These are phyloP conservation scores for Nothophoma quercina DNA, from an alignment of 2,329 filamentous ascomycete genomes.

Conservation along the genomic window DNA sequence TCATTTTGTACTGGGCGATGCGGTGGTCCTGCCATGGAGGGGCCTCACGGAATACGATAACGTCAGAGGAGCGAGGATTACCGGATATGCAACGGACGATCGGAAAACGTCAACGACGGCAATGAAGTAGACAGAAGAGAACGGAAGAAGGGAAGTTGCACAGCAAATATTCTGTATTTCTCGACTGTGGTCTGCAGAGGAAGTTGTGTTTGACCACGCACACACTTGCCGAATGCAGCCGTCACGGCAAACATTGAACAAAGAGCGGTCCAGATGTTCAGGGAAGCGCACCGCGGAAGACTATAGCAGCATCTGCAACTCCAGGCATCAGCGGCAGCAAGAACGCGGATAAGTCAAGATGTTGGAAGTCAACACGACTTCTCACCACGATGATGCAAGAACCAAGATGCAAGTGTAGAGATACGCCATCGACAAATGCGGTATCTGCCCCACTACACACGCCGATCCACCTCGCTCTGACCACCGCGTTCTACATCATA, in stretches of 20 bases:
- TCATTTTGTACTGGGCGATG: conserved; percentile 22
- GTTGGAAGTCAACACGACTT: neutral
- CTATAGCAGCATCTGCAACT: neutral
- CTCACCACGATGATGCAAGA: neutral
- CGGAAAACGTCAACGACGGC: conserved; percentile 11
- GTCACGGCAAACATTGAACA: conserved; percentile 6
- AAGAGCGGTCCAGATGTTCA: neutral
- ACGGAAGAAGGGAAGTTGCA: neutral
- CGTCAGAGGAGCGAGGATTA: conserved; percentile 18
- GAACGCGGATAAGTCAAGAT: neutral
- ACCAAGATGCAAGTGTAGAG: neutral
- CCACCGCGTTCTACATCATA: conserved; percentile 19
- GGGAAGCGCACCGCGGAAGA: neutral
- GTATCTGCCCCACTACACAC: neutral
- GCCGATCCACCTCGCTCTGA: conserved; percentile 2
- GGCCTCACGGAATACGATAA: conserved; percentile 16
- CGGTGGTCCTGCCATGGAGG: conserved; percentile 22
- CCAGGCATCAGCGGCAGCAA: neutral
- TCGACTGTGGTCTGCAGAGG: neutral
- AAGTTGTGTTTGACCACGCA: conserved; percentile 7
- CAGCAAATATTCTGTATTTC: neutral
- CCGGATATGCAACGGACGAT: conserved; percentile 16
- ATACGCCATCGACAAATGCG: neutral
- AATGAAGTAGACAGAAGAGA: neutral
- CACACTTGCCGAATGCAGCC: conserved; percentile 18